phyloP scores from a whole-genome alignment of 257 asterid species.

The Solanum infundibuliforme region DNA sequence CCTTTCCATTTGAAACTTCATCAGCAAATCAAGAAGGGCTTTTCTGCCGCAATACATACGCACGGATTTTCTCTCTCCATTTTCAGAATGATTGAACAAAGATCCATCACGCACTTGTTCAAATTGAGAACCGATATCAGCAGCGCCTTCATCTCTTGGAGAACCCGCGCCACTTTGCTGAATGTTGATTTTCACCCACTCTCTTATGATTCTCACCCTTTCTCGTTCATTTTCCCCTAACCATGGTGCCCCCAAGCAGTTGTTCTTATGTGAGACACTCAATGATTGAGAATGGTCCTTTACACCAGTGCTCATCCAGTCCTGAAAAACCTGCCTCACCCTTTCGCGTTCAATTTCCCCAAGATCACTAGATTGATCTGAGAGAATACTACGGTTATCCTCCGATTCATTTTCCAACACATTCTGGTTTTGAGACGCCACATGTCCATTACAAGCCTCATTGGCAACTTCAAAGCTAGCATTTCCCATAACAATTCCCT shows the following conservation, averaged over 20 bases:
- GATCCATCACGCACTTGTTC: slow-evolving; percentile 40
- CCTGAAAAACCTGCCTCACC: neutral
- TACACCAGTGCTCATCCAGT: neutral
- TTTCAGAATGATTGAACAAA: slow-evolving; percentile 24
- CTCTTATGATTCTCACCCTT: slow-evolving; percentile 43
- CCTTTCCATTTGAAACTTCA: slow-evolving; percentile 60
- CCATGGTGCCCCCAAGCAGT: neutral
- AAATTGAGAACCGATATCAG: slow-evolving; percentile 33
- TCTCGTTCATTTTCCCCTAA: neutral
- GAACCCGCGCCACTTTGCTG: slow-evolving; percentile 25
- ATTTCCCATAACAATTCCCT: neutral
- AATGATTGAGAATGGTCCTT: neutral
- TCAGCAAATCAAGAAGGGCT: slow-evolving; percentile 70
- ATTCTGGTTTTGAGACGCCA: neutral
- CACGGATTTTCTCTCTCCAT: slow-evolving; percentile 38
- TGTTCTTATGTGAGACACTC: neutral
- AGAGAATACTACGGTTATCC: neutral
- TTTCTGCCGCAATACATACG: slow-evolving; percentile 76
- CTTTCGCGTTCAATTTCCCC: neutral
- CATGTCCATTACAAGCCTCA: neutral
- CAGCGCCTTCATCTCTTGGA: slow-evolving; percentile 28
- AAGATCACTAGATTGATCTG: neutral
- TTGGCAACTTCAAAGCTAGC: neutral
- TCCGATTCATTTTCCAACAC: neutral
- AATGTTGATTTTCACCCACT: slow-evolving; percentile 39